Base-by-base conservation (phyloP, 2,329 filamentous ascomycete species). In the Rosellinia necatrix region DNA sequence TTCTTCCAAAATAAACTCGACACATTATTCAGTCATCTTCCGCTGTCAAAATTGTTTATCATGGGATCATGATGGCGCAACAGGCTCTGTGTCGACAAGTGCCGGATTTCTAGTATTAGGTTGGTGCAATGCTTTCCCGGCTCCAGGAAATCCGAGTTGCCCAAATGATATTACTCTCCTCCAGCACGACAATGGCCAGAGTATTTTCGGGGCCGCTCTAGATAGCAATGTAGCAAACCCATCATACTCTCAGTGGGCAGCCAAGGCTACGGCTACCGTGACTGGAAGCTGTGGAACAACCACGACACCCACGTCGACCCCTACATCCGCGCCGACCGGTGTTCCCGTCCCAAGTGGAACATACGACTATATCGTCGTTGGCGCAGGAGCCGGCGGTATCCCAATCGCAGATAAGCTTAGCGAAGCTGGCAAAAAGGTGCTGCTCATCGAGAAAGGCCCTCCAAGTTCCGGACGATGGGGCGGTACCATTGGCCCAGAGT, bases 401-500 rank as follows among this genome's bases (percentile, higher is more conserved):
- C 72, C 74, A 50, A 78, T 86, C 51, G 83, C 84, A 6, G 82
- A 84, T 66, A 81, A 81, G 66, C 79, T 89, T 24, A 85, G 83
- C 27, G 83, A 87, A 68, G 77, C 82, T 48, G 85, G 86, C 55
- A 81, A 87, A 60, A 86, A 78, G 22, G 86, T 89, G 4, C 74
- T 90, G 8, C 77, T 90, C 13, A 78, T 86, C 32, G 83, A 86
- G 69, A 81, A 83, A 67, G 82, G 82, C 0, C 81, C 82, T 9
- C 75, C 80, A 44, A 88, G 85, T 8, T 83, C 87, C 2, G 85
- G 81, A n/a, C 77, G 83, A 59, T 89, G 85, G 75, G 81, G 84
- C 25, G 85, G 86, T 7, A 81, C 74, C 29, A 77, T 86, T 73
- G 81, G 79, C 54, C 82, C 85, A 0, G 70, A 72, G 1, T 91